Conservation (phyloP, 352 stramenopile genomes). For the Pythium dissimile region DNA sequence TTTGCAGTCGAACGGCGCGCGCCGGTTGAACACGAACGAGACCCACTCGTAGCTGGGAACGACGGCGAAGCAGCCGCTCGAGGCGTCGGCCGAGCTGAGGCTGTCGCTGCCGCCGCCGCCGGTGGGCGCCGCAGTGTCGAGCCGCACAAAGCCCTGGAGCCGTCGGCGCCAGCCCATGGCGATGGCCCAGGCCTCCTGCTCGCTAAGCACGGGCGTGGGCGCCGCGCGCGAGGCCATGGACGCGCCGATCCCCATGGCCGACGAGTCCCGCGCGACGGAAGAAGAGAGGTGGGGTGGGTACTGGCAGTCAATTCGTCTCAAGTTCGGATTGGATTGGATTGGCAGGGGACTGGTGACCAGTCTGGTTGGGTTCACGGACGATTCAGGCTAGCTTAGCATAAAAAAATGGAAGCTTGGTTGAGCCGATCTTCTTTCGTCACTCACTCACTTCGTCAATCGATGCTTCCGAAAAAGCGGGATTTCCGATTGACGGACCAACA, state of each 20-base stretch:
- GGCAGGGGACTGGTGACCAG: no score
- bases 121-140: not conserved
- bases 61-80: not conserved
- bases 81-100: not conserved
- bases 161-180: not conserved
- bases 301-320: not conserved
- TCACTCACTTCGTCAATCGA: no score
- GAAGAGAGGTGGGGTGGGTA: not conserved
- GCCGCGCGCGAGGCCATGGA: not conserved
- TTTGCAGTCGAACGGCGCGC: not conserved
- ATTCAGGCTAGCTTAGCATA: no score
- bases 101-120: no score
- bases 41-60: not conserved
- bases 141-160: not conserved
- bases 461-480: no score
- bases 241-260: not conserved
- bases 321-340: not conserved
- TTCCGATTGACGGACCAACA: no score
- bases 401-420: no score
- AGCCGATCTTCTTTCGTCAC: no score
- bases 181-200: not conserved
- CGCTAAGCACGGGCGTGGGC: not conserved
- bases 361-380: no score
- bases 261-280: no score
- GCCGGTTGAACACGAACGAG: not conserved